Conservation (phyloP, 176 grass and related monocot genomes). For the Musa beccarii region DNA sequence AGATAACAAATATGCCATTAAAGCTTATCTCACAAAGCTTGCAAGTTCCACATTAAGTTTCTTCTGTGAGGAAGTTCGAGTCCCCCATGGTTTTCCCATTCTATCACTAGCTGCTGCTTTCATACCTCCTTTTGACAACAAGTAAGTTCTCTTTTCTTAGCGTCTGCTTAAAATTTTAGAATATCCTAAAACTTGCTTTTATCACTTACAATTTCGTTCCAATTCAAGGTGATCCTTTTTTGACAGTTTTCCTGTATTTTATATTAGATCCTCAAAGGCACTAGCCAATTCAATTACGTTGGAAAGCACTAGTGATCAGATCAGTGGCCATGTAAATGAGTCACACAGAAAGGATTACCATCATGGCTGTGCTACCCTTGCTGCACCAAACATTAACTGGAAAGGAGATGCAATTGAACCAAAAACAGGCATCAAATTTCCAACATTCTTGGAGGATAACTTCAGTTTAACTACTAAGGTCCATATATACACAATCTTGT, state of each 20-base stretch:
- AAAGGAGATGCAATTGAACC: conserved; percentile 70
- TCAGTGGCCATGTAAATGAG: conserved; percentile 15
- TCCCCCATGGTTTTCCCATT: conserved; percentile 35
- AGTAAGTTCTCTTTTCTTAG: conserved; percentile 32
- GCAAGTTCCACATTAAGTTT: conserved; percentile 38
- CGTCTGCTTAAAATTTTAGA: conserved; percentile 3
- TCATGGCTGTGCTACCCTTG: conserved; percentile 36
- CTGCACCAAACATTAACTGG: conserved; percentile 47
- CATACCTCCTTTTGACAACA: conserved; percentile 60
- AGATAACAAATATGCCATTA: conserved; percentile 43
- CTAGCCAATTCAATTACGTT: conserved; percentile 49
- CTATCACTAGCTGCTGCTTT: conserved; percentile 53
- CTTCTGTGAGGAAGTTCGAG: conserved; percentile 48
- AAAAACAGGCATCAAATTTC: conserved; percentile 96
- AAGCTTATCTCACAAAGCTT: conserved; percentile 46
- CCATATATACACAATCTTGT: neutral
- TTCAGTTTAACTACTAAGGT: conserved; percentile 52
- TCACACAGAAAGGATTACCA: conserved; percentile 27
- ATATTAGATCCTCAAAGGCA: conserved; percentile 63
- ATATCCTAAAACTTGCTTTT: conserved; percentile 1
- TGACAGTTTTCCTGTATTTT: conserved; percentile 24
- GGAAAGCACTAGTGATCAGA: conserved; percentile 25
- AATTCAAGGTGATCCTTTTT: neutral
- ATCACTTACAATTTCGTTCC: neutral
- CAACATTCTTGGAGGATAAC: conserved; percentile 59